Evolutionary conservation across 352 stramenopile species (phyloP), one percentile per base, ranked within the genome.

Genomic region (Lagenidium giganteum): DNA sequence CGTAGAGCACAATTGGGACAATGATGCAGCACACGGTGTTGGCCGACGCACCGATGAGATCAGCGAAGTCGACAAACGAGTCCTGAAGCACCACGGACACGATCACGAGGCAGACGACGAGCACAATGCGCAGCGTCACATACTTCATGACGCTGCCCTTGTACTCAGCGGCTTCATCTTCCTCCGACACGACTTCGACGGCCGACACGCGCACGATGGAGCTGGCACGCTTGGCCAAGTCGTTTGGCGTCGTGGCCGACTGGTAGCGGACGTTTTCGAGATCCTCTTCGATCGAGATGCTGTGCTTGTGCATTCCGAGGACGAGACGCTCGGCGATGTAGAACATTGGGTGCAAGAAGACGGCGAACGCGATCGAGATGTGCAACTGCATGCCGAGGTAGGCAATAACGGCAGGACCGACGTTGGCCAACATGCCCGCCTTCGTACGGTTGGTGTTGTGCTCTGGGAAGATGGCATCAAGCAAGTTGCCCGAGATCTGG

Each of bases 1-100:
- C 43, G 61, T 86, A 86, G 55, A 86, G 81, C 34, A 75, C 48
- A 42, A 79, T 77, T 12, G 73, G 73, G 18, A 86, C 47, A 30
- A 83, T 71, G 32, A 81, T 83, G 51, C 70, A 86, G 21, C 59
- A 64, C 29, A 77, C 54, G 8, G 70, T 63, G 22, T 78, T 71
- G 30, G 57, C 55, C 47, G 61, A 86, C 6, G 73, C 69, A 18
- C 73, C 73, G 17, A 83, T 62, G 30, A 86, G 83, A 47, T 86
- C 73, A 11, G 60, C 57, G 22, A 86, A 70, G 42, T 80, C 70
- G 9, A 68, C 38, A 27, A 86, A 81, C 37, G 78, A 62, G 50
- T 84, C 56, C 54, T 65, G 47, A 33, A 61, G 46, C 11, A 57
- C 32, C 9, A 66, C 47, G 18, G 61, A 49, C 3, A 51, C 28